Base-by-base conservation (phyloP, 176 grass and related monocot species). In the Dactylis glomerata region DNA sequence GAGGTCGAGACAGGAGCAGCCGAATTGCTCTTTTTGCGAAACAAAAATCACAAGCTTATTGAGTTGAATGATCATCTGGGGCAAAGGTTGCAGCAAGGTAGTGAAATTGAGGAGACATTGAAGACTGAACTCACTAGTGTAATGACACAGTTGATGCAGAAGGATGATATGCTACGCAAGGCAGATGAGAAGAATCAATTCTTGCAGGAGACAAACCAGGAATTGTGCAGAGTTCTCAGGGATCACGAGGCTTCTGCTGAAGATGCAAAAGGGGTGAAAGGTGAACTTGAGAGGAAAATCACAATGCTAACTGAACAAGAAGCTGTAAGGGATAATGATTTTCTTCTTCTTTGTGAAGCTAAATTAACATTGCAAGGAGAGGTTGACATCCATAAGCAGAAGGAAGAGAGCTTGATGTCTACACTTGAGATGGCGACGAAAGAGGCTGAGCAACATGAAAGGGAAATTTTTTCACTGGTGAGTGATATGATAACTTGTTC, bases 401-500 rank as follows among this genome's bases (percentile, higher is more conserved):
- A 81, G 31, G 84, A 94, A 41, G 76, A 82, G 56, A 81, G 57
- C 77, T 71, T 91, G 70, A 55, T 62, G 63, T 85, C 75, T 64
- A 74, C 76, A 79, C 38, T 94, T 34, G 42, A 86, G 79, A 75
- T 28, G 64, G 66, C 82, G 65, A 78, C 61, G 46, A 42, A 86
- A 31, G 82, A 95, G 63, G 49, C 86, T 61, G 83, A 88, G 17
- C 88, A 74, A 50, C 83, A 84, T 80, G 81, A 88, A 87, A 89
- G 75, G 34, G 75, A 90, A 71, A 86, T 95, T 74, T 49, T 28
- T 47, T 72, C 41, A 26, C 74, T 92, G 54, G 32, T 88, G 40
- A 92, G 71, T 73, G 87, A 92, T 49, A 75, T 50, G 34, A 84
- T 90, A 76, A 75, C 33, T 27, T 82, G 83, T 84, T 46, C 71